phyloP scores from a whole-genome alignment of 345 rosid genomes.

The Camelina sativa region DNA sequence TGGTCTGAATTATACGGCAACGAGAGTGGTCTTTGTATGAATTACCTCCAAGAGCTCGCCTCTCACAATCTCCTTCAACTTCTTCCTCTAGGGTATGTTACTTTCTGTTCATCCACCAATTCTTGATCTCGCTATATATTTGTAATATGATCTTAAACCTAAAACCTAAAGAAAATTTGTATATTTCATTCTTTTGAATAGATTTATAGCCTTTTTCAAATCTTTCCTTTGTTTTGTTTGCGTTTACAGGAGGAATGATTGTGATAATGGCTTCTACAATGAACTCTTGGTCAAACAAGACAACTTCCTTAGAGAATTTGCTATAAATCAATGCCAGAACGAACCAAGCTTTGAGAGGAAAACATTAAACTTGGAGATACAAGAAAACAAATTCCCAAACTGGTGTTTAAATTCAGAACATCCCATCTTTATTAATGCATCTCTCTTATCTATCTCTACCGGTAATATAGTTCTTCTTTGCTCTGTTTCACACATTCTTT shows the following conservation, averaged over 20 bases:
- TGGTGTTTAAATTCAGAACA: slow-evolving; percentile 44
- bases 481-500: slow-evolving; percentile 10
- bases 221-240: background rate
- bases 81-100: slow-evolving; percentile 45
- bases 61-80: slow-evolving; percentile 51
- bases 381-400: slow-evolving; percentile 46
- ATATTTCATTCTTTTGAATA: too few species aligned
- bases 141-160: too few species aligned
- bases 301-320: slow-evolving; percentile 55
- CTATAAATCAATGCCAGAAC: slow-evolving; percentile 38
- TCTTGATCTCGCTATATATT: background rate
- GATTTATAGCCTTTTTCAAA: too few species aligned
- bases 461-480: slow-evolving; percentile 38
- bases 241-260: background rate
- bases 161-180: too few species aligned
- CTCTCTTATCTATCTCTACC: slow-evolving; percentile 53
- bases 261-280: background rate
- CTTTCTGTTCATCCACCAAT: background rate
- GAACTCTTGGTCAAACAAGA: slow-evolving; percentile 54
- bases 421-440: slow-evolving; percentile 38
- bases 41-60: slow-evolving; percentile 50
- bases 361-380: slow-evolving; percentile 49
- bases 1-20: slow-evolving; percentile 54
- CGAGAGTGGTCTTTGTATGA: slow-evolving; percentile 40
- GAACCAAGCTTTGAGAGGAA: slow-evolving; percentile 35